Percentiles rank a stretch among this genome's conserved stretches.
phyloP scores from a whole-genome alignment of 75 land plant genomes.

The Picea glauca region DNA sequence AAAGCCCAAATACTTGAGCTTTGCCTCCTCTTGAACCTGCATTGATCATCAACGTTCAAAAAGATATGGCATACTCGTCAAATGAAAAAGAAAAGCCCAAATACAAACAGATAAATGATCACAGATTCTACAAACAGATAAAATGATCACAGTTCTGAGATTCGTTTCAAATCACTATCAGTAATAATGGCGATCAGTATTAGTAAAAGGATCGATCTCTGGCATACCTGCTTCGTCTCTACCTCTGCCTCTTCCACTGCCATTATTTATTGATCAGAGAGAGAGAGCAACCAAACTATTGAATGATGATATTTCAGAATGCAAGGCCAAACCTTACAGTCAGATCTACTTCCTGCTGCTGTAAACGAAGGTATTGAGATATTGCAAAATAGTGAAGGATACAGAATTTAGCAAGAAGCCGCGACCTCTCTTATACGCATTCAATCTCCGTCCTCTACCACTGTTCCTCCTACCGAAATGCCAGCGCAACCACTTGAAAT shows the following conservation, averaged over 20 bases:
- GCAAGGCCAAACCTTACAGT: too few relatives aligned
- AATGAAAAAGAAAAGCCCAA: not conserved
- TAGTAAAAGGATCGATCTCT: not conserved
- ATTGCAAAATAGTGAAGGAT: too few relatives aligned
- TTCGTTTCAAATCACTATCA: not conserved
- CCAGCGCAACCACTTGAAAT: too few relatives aligned
- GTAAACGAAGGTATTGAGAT: too few relatives aligned
- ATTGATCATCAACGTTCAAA: not conserved
- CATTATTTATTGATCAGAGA: too few relatives aligned
- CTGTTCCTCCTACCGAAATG: too few relatives aligned
- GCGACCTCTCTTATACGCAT: too few relatives aligned
- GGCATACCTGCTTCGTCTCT: not conserved
- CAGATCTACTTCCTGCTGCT: too few relatives aligned
- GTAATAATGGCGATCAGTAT: not conserved
- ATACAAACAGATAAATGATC: not conserved
- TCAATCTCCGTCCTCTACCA: too few relatives aligned
- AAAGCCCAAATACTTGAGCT: slow-evolving; percentile 70
- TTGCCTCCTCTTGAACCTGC: slow-evolving; percentile 20
- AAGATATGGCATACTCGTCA: not conserved
- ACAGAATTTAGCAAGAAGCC: too few relatives aligned
- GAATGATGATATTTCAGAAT: too few relatives aligned
- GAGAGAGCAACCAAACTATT: too few relatives aligned
- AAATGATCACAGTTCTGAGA: not conserved
- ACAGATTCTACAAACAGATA: not conserved
- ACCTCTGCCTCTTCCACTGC: not conserved